Evolutionary conservation across 345 rosid genomes (phyloP), one percentile per base, ranked within the genome.

Genomic region (Jatropha curcas): DNA sequence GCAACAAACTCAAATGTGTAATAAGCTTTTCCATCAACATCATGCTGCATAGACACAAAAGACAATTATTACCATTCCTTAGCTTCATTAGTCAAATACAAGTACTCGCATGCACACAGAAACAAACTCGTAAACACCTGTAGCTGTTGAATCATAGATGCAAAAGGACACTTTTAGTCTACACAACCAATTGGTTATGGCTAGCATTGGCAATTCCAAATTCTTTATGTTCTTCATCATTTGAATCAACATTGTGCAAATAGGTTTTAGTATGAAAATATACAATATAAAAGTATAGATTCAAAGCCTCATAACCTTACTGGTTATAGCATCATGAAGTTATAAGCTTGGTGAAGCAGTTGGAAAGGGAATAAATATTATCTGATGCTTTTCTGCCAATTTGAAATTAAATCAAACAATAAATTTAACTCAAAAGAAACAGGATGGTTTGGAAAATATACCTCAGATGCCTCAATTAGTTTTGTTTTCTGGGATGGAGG

Each of bases 401-500:
- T n/a, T 37, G 19, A 37, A 37, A 52, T n/a, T n/a, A 1, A 56
- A 51, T 53, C 1, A 14, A 34, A 31, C 10, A 3, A 39, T 25
- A 17, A 25, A 39, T 55, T 53, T 5, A 9, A 60, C 41, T 28
- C 2, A 11, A 65, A 41, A 65, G 12, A 43, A 61, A 50, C 7
- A 41, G 45, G 41, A 37, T 67, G 35, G 57, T 20, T 30, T 25
- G 9, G 55, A 67, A 74, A 76, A 69, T 80, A 66, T 61, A 90
- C 97, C 98, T 92, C 97, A 41, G 79, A 56, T 55, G 96, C 96
- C 56, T 84, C 82, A 16, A 92, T 68, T 60, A 92, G 88, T 58
- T 85, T 87, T 65, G 94, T 89, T 85, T 89, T 92, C 89, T 92
- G 97, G 55, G 84, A 75, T 27, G 97, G 82, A 57, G 97, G 97